phyloP scores from a whole-genome alignment of 192 early-diverging fungal species.

The Coemansia sp. region DNA sequence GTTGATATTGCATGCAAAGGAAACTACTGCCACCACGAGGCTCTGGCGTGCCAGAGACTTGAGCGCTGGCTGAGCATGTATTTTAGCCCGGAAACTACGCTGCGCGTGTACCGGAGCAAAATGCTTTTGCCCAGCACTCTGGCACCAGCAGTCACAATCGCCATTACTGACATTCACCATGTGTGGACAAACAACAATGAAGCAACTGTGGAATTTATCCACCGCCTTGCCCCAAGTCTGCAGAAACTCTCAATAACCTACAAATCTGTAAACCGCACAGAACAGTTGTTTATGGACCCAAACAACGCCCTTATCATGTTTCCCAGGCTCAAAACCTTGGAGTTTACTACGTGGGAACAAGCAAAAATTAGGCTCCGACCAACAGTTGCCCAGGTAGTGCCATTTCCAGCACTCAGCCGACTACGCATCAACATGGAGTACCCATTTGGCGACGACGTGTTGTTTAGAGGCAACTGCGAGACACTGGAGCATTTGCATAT shows the following conservation, averaged over 20 bases:
- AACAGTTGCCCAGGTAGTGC: background rate
- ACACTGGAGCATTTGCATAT: slow-evolving; percentile 3
- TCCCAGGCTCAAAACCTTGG: background rate
- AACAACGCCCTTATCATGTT: background rate
- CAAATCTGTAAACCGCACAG: background rate
- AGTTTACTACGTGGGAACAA: background rate
- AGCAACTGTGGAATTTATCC: background rate
- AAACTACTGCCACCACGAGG: slow-evolving; percentile 2
- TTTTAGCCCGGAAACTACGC: background rate
- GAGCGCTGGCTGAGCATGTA: background rate
- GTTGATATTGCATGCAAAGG: background rate
- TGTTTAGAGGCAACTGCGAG: slow-evolving; percentile 4
- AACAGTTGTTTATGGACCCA: background rate
- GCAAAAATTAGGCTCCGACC: background rate
- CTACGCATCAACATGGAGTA: background rate
- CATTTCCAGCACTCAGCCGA: background rate
- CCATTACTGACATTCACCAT: background rate
- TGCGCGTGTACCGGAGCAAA: background rate
- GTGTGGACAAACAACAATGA: background rate
- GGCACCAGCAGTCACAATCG: background rate
- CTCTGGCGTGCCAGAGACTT: background rate
- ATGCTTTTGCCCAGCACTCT: background rate
- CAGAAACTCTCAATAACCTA: background rate
- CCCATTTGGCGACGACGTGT: slow-evolving; percentile 6
- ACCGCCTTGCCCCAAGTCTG: background rate